phyloP scores from a whole-genome alignment of 768 basidiomycete genomes.

The Lactarius vividus region DNA sequence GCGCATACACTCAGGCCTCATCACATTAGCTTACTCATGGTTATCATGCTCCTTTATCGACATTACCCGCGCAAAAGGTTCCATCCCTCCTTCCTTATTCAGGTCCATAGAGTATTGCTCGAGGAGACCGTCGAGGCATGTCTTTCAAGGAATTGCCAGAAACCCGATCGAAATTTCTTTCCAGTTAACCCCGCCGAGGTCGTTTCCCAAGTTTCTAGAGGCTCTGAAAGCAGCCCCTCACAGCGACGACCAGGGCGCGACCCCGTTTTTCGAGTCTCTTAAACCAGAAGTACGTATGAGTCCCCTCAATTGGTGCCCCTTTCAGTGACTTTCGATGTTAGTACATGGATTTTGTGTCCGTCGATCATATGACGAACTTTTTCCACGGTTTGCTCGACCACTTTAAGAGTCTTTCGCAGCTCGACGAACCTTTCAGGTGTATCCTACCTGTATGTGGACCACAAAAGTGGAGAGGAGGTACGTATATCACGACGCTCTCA shows the following conservation, averaged over 20 bases:
- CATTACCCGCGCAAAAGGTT: slow-evolving; percentile 53
- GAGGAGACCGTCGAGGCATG: slow-evolving; percentile 68
- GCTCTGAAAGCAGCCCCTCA: slow-evolving; percentile 28
- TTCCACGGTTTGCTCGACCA: slow-evolving; percentile 35
- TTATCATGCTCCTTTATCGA: slow-evolving; percentile 62
- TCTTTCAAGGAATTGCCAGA: background rate
- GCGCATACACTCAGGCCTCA: slow-evolving; percentile 73
- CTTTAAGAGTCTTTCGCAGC: background rate
- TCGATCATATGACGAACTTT: slow-evolving; percentile 63
- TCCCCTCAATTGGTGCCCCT: background rate
- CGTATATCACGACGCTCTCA: background rate
- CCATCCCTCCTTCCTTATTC: slow-evolving; percentile 56
- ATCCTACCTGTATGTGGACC: slow-evolving; percentile 27
- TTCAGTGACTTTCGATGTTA: slow-evolving; percentile 22
- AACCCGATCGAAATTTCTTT: slow-evolving; percentile 12
- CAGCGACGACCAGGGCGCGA: slow-evolving; percentile 21
- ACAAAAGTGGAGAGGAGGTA: slow-evolving; percentile 26
- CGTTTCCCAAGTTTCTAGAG: slow-evolving; percentile 45
- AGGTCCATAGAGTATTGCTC: slow-evolving; percentile 63
- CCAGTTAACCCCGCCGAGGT: slow-evolving; percentile 63
- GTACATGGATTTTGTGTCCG: slow-evolving; percentile 50
- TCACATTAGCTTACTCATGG: slow-evolving; percentile 65
- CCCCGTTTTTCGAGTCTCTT: slow-evolving; percentile 25
- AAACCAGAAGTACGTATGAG: slow-evolving; percentile 19
- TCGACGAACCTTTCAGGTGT: slow-evolving; percentile 16